Base-by-base conservation (phyloP, 345 rosid species). In the Syzygium jambos region DNA sequence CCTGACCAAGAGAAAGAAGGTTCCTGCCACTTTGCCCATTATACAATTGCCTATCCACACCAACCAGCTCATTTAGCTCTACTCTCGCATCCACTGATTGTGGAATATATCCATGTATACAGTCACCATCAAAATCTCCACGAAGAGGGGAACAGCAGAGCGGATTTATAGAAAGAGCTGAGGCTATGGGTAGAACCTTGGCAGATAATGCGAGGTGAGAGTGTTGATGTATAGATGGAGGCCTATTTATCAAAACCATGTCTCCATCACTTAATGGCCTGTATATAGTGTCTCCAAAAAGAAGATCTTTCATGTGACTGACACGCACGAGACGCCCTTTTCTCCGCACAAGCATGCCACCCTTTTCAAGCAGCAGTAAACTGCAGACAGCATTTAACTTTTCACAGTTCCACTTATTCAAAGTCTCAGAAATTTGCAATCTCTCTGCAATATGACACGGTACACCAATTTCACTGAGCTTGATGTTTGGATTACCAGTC, bases 121-220 rank as follows among this genome's bases (percentile, higher is more conserved):
- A 98, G 85, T 96, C 99, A 11, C 99, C 99, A 85, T 98, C 99
- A 82, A 98, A 98, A 90, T 98, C 99, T 16, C 98, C 99, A 57
- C 95, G 96, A 53, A 98, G 93, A 30, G 99, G 99, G 29, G 95
- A 84, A 87, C 99, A 98, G 49, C 96, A 94, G 4, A 98, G 94
- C 0, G 99, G 99, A 85, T 98, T 98, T 89, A 98, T 91, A 6
- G 99, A 94, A 34, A 98, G 94, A 87, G 93, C 97, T 17, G 97
- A 95, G 65, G 90, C 87, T 21, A 91, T 91, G 0, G 99, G 99
- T 46, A 98, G 93, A 80, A 96, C 87, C 88, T 88, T 95, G 19
- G 93, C 98, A n/a, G 94, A 90, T 88, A 98, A 89, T 46, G 98
- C 96, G 82, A 98, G 94, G 41, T 95, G 93, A 4, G 99, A 98